Percentiles rank a stretch among this genome's conserved stretches.
Conservation (phyloP, 2,329 filamentous ascomycete species). For the Xylariomycetidae sp. region DNA sequence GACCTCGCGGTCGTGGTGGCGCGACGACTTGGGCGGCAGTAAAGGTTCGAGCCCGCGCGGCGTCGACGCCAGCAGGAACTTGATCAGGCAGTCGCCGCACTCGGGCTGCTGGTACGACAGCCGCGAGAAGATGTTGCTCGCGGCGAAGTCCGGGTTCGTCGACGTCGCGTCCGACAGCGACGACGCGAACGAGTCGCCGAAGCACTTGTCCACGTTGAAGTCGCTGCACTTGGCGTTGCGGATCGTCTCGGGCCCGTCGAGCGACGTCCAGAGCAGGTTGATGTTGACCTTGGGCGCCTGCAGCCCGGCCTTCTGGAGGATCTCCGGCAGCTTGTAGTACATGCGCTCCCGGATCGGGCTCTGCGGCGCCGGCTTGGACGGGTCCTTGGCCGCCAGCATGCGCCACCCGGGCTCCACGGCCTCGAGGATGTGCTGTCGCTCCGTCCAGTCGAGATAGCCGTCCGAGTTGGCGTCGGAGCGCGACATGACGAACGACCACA, state of each 20-base stretch:
- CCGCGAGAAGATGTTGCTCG: constrained; percentile 33
- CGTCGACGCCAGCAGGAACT: constrained; percentile 32
- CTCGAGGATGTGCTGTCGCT: constrained; percentile 31
- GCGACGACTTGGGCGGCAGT: constrained; percentile 27
- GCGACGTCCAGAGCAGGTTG: constrained; percentile 36
- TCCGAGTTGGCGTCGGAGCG: constrained; percentile 32
- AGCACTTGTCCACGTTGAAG: constrained; percentile 36
- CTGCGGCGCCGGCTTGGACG: constrained; percentile 26
- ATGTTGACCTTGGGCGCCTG: constrained; percentile 34
- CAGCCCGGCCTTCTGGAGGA: constrained; percentile 32
- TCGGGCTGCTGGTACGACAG: constrained; percentile 32
- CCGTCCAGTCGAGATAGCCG: constrained; percentile 35
- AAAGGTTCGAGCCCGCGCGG: constrained; percentile 32
- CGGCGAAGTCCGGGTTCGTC: constrained; percentile 32
- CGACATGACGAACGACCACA: constrained; percentile 39
- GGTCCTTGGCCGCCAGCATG: constrained; percentile 14
- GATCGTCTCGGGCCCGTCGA: constrained; percentile 36
- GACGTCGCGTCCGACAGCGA: constrained; percentile 28
- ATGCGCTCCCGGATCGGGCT: constrained; percentile 29
- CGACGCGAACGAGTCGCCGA: constrained; percentile 36
- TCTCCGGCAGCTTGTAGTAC: constrained; percentile 31
- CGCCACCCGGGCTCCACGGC: constrained; percentile 30
- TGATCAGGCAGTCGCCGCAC: constrained; percentile 38
- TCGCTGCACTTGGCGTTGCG: constrained; percentile 34
- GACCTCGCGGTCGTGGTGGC: constrained; percentile 19